Base-by-base conservation (phyloP, 495 filamentous ascomycete species). In the Hypoxylon lienhwacheense region DNA sequence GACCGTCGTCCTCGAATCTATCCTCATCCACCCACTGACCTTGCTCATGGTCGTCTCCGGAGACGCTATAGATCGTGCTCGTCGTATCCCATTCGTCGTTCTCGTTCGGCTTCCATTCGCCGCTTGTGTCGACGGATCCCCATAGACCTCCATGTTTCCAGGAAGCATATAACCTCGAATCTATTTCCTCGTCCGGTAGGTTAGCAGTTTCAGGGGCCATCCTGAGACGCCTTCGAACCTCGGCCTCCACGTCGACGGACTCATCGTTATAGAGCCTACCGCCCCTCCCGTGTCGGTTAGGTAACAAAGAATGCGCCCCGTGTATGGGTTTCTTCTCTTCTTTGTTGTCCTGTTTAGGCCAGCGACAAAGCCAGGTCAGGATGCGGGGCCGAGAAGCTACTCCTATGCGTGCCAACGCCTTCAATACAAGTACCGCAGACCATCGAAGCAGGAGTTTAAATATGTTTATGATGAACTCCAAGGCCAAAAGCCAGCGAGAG, bases 91-190 rank as follows among this genome's bases (percentile, higher is more conserved):
- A 87, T 34, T 82, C 83, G 8, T 81, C 79, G 16, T 73, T 65
- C n/a, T 67, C 63, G 12, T 59, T 55, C 6, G 67, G 71, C 6
- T 73, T 67, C 35, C 73, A 97, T 24, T 88, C 84, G 4, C 86
- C 85, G 48, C 85, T 93, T 3, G 77, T 75, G 65, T 97, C 91
- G 20, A 83, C 77, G 20, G 82, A 83, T 1, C 91, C 91, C 85
- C 87, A 96, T 67, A 87, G 89, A 21, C 88, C 90, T 14, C 86
- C 88, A 15, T 72, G 65, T 28, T 83, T 82, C 85, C 88, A 96
- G 81, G 90, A 91, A 8, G 70, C 71, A 68, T 96, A 96, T 2
- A 95, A 70, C 34, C 77, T 84, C 1, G 81, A 76, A 53, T 88
- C 85, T 4, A 96, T 70, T 34, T 82, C 80, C n/a, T 77, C 73